Percentiles rank a stretch among this genome's conserved stretches.
Conservation (phyloP, 1,139 yeast genomes). For the Yamadazyma songkhlaensis region DNA sequence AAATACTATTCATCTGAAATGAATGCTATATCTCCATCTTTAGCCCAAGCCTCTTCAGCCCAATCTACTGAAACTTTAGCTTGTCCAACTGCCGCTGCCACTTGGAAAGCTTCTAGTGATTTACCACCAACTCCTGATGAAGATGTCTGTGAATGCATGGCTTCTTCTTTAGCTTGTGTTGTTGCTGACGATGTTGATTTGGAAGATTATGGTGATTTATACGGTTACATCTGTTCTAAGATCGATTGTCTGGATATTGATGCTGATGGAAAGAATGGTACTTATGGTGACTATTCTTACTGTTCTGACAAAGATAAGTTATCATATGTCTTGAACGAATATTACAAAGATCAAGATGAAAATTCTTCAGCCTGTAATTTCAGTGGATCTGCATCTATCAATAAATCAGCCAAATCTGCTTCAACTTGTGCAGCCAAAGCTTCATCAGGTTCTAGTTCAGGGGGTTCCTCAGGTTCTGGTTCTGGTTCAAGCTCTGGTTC, state of each 20-base stretch:
- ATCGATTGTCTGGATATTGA: slow-evolving; percentile 52
- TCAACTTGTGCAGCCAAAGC: slow-evolving; percentile 48
- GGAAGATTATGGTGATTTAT: slow-evolving; percentile 54
- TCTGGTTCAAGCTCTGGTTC: slow-evolving; percentile 28
- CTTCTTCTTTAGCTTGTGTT: slow-evolving; percentile 48
- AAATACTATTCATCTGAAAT: slow-evolving; percentile 55
- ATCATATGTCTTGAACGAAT: slow-evolving; percentile 58
- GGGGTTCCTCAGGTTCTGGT: slow-evolving; percentile 36
- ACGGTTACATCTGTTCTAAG: slow-evolving; percentile 48
- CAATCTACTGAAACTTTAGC: slow-evolving; percentile 24
- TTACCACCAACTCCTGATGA: slow-evolving; percentile 73
- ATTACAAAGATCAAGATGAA: slow-evolving; percentile 49
- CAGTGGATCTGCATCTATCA: slow-evolving; percentile 58
- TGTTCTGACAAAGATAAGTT: slow-evolving; percentile 60
- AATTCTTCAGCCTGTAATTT: slow-evolving; percentile 59
- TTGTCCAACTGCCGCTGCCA: slow-evolving; percentile 52
- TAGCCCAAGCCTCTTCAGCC: slow-evolving; percentile 26
- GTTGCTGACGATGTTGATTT: slow-evolving; percentile 40
- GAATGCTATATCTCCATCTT: slow-evolving; percentile 47
- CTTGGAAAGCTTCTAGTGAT: slow-evolving; percentile 54
- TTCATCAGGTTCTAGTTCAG: slow-evolving; percentile 34
- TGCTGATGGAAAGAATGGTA: slow-evolving; percentile 59
- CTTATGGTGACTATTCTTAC: slow-evolving; percentile 61
- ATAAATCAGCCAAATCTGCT: slow-evolving; percentile 46
- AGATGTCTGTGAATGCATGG: slow-evolving; percentile 57